Evolutionary conservation across 306 rosid species (phyloP).

Genomic region (Medicago arabica): DNA sequence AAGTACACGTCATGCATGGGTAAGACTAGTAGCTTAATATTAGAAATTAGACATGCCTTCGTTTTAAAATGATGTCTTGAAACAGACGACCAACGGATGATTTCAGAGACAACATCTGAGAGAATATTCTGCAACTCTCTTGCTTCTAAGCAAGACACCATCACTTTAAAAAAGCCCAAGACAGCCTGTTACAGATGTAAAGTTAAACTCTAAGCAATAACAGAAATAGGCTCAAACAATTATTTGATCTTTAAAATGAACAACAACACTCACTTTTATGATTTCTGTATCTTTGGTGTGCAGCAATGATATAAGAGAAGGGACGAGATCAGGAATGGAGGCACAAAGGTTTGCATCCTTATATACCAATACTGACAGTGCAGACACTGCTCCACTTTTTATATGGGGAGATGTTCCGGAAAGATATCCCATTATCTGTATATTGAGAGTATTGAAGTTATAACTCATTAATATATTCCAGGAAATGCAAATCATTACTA

Average conservation of each 20-base stretch:
- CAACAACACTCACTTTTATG: slow-evolving; percentile 65
- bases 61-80: slow-evolving; percentile 86
- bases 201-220: slow-evolving; percentile 41
- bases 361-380: slow-evolving; percentile 78
- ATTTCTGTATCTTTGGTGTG: slow-evolving; percentile 79
- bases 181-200: slow-evolving; percentile 73
- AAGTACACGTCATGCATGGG: slow-evolving; percentile 12
- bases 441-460: neutral
- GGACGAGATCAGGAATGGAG: slow-evolving; percentile 72
- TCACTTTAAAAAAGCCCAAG: slow-evolving; percentile 90
- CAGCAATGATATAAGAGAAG: slow-evolving; percentile 81
- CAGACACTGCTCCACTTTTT: slow-evolving; percentile 96
- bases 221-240: slow-evolving; percentile 34
- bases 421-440: slow-evolving; percentile 91
- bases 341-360: slow-evolving; percentile 65
- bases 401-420: slow-evolving; percentile 89
- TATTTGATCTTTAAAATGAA: slow-evolving; percentile 29
- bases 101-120: slow-evolving; percentile 60
- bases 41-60: slow-evolving; percentile 62
- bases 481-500: slow-evolving; percentile 28
- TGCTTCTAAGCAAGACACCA: slow-evolving; percentile 75
- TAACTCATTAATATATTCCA: slow-evolving; percentile 29
- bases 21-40: slow-evolving; percentile 8
- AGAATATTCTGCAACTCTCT: slow-evolving; percentile 67
- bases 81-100: slow-evolving; percentile 81